These are phyloP conservation scores for Candida adriatica DNA, from an alignment of 805 yeast species.

Conservation along the genomic window DNA sequence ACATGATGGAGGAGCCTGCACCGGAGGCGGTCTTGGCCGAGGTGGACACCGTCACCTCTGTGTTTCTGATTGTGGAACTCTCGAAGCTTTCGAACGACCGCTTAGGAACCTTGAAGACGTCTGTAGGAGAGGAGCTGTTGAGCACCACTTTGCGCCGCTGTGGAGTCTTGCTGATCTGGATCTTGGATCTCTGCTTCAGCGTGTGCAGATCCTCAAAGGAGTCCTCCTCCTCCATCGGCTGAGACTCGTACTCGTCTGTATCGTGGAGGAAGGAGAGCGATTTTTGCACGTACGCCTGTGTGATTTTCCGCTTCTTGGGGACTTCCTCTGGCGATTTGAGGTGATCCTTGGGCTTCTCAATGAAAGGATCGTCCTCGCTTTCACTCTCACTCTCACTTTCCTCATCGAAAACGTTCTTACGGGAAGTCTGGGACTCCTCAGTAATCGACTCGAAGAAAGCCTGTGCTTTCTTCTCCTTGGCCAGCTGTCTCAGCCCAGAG, in stretches of 20 bases:
- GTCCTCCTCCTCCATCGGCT: conserved; percentile 26
- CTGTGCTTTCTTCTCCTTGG: conserved; percentile 48
- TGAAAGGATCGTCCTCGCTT: conserved; percentile 23
- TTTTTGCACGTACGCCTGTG: conserved; percentile 49
- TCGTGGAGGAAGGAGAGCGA: conserved; percentile 46
- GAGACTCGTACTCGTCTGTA: conserved; percentile 21
- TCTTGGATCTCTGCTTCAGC: conserved; percentile 37
- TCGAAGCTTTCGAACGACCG: conserved; percentile 38
- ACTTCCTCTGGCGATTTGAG: conserved; percentile 13
- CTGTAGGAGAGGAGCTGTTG: conserved; percentile 16
- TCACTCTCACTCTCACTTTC: conserved; percentile 24
- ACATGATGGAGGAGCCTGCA: conserved; percentile 51
- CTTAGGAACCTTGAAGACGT: conserved; percentile 29
- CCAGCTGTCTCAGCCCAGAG: conserved; percentile 40
- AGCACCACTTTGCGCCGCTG: conserved; percentile 13
- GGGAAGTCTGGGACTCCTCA: conserved; percentile 32
- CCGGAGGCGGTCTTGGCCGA: conserved; percentile 50
- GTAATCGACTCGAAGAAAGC: conserved; percentile 65
- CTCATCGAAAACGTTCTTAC: conserved; percentile 25
- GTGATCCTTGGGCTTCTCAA: conserved; percentile 16
- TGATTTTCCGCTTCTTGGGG: conserved; percentile 29
- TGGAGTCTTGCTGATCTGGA: conserved; percentile 26
- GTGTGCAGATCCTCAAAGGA: conserved; percentile 37
- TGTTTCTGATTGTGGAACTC: conserved; percentile 32
- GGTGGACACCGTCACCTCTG: conserved; percentile 44